Percentiles rank a stretch among this genome's conserved stretches.
Evolutionary conservation across 1,284 basidiomycete genomes (phyloP).

Genomic region (Leccinum fuscescens): DNA sequence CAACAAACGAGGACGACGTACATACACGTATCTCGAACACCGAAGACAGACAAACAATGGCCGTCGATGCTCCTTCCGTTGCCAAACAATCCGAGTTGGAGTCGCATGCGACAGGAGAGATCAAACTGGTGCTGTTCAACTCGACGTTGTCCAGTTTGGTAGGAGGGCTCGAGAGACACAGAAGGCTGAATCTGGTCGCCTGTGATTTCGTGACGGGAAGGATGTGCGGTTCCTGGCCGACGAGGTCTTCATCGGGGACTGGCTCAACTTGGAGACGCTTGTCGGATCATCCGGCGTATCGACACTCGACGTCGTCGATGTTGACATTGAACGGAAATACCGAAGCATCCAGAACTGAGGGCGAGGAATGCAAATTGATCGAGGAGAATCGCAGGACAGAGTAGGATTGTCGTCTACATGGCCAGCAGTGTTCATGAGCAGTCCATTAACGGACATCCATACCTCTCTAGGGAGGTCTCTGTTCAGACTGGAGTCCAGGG

Average conservation of each 20-base stretch:
- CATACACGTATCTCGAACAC: neutral
- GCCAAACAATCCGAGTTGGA: constrained; percentile 24
- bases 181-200: neutral
- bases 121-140: constrained; percentile 15
- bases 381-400: constrained; percentile 1
- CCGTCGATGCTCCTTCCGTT: constrained; percentile 24
- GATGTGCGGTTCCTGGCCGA: constrained; percentile 1
- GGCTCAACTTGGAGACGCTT: neutral
- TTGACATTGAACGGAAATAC: constrained; percentile 21
- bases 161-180: constrained; percentile 19
- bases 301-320: constrained; percentile 7
- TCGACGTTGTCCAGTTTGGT: constrained; percentile 15
- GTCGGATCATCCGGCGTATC: neutral
- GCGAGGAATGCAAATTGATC: constrained; percentile 6
- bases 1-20: neutral
- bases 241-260: constrained; percentile 5
- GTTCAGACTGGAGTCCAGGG: constrained; percentile 28
- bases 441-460: constrained; percentile 27
- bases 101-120: constrained; percentile 29
- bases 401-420: neutral
- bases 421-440: constrained; percentile 14
- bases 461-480: constrained; percentile 13
- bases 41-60: constrained; percentile 7
- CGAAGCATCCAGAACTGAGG: constrained; percentile 18
- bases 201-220: constrained; percentile 4